phyloP scores from a whole-genome alignment of 495 filamentous ascomycete species.

The Neurospora africana region DNA sequence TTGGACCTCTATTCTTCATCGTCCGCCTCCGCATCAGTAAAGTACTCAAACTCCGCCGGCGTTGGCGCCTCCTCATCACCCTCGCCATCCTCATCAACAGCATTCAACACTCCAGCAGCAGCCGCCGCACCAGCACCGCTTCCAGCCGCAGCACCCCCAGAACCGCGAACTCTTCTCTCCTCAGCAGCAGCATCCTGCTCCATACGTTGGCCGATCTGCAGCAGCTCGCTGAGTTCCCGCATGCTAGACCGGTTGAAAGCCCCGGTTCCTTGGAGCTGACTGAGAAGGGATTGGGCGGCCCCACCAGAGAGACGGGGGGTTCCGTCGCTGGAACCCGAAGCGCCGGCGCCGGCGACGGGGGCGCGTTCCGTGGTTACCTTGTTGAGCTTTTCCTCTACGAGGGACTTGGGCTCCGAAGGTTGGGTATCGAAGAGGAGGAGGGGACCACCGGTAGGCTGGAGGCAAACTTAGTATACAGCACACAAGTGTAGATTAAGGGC shows the following conservation, averaged over 20 bases:
- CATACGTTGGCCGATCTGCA: slow-evolving; percentile 9
- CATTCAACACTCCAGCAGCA: slow-evolving; percentile 69
- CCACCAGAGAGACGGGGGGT: slow-evolving; percentile 6
- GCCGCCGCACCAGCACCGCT: slow-evolving; percentile 51
- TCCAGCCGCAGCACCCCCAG: background rate
- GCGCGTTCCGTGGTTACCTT: slow-evolving; percentile 61
- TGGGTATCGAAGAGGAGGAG: slow-evolving; percentile 81
- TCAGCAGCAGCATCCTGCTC: slow-evolving; percentile 2
- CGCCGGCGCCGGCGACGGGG: slow-evolving; percentile 29
- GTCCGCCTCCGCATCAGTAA: slow-evolving; percentile 61
- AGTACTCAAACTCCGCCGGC: slow-evolving; percentile 79
- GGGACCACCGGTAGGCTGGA: slow-evolving; percentile 83
- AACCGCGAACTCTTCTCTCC: slow-evolving; percentile 4
- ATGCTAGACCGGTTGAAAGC: slow-evolving; percentile 1
- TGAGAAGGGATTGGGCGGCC: slow-evolving; percentile 9
- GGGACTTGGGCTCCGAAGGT: slow-evolving; percentile 63
- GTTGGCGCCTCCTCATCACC: slow-evolving; percentile 70
- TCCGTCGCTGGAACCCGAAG: slow-evolving; percentile 8
- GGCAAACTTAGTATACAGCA: slow-evolving; percentile 31
- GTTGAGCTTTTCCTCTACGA: slow-evolving; percentile 79
- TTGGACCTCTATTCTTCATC: slow-evolving; percentile 22
- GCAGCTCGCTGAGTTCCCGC: slow-evolving; percentile 28
- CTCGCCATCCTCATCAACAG: slow-evolving; percentile 78
- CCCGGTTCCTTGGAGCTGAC: slow-evolving; percentile 4
- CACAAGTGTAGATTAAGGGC: slow-evolving; percentile 2